Conservation (phyloP, 768 basidiomycete genomes). For the Tricholoma matsutake region DNA sequence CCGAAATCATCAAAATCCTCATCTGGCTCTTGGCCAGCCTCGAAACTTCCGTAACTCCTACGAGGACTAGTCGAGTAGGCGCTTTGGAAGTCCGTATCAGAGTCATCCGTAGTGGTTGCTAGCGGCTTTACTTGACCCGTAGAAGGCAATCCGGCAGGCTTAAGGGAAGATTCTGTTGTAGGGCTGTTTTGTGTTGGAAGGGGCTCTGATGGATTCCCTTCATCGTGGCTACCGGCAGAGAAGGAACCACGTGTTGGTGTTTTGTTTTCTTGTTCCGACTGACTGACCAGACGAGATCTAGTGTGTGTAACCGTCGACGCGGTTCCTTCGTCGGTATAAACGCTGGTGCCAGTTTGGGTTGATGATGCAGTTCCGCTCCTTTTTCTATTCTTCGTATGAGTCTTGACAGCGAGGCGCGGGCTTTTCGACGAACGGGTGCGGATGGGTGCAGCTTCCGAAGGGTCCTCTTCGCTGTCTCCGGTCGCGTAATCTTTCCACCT, state of each 20-base stretch:
- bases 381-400: slow-evolving; percentile 39
- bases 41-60: slow-evolving; percentile 56
- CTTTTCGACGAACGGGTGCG: slow-evolving; percentile 41
- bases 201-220: slow-evolving; percentile 31
- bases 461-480: slow-evolving; percentile 56
- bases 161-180: slow-evolving; percentile 21
- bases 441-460: slow-evolving; percentile 43
- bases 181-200: slow-evolving; percentile 30
- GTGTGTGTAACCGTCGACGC: slow-evolving; percentile 21
- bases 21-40: slow-evolving; percentile 27
- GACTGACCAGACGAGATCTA: slow-evolving; percentile 24
- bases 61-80: slow-evolving; percentile 78
- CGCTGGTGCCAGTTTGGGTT: slow-evolving; percentile 42
- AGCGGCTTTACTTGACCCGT: slow-evolving; percentile 14
- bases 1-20: slow-evolving; percentile 24
- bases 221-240: slow-evolving; percentile 33
- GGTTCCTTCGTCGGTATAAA: slow-evolving; percentile 27
- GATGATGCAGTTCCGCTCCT: slow-evolving; percentile 68
- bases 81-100: slow-evolving; percentile 85
- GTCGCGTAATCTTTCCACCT: slow-evolving; percentile 35
- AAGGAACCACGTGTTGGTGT: slow-evolving; percentile 43
- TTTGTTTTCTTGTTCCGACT: slow-evolving; percentile 33
- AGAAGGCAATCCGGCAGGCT: slow-evolving; percentile 5
- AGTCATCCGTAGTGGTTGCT: slow-evolving; percentile 58
- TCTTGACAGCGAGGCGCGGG: slow-evolving; percentile 27